These are phyloP conservation scores for Syzygium grande DNA, from an alignment of 345 rosid species.

Conservation along the genomic window DNA sequence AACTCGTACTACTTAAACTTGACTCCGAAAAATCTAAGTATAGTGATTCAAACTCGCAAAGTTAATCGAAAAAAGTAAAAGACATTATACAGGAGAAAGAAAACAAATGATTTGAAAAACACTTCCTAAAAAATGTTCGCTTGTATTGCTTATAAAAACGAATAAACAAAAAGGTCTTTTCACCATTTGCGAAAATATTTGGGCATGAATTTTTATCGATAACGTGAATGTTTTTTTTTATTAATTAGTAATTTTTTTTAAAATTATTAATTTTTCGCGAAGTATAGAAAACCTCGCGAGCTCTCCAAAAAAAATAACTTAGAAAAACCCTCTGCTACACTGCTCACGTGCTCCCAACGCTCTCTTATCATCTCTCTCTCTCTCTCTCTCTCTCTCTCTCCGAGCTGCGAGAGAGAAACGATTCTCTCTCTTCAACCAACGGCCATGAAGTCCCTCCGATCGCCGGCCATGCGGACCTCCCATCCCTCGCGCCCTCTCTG, in stretches of 20 bases:
- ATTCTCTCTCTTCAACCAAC: not conserved
- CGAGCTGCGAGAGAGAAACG: not conserved
- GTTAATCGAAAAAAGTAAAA: not conserved
- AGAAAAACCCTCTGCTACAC: not conserved
- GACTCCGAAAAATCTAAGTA: not conserved
- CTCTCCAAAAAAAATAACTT: too few species aligned
- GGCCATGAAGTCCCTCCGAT: conserved; percentile 2
- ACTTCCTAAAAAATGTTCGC: not conserved
- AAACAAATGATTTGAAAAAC: not conserved
- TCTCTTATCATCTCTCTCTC: conserved; percentile 1
- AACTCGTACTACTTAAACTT: too few species aligned
- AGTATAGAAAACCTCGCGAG: too few species aligned
- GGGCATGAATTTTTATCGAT: fast-evolving
- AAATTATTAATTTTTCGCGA: not conserved
- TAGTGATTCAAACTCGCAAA: too few species aligned
- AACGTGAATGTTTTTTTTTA: too few species aligned
- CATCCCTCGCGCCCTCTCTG: not conserved
- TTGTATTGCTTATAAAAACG: fast-evolving
- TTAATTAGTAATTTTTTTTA: not conserved
- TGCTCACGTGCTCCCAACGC: not conserved
- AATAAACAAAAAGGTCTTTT: not conserved
- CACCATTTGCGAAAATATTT: fast-evolving
- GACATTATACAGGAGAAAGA: not conserved
- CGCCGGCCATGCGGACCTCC: not conserved
- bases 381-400: not conserved